These are phyloP conservation scores for Pterulicium gracile DNA, from an alignment of 1,284 basidiomycete species.

Conservation along the genomic window DNA sequence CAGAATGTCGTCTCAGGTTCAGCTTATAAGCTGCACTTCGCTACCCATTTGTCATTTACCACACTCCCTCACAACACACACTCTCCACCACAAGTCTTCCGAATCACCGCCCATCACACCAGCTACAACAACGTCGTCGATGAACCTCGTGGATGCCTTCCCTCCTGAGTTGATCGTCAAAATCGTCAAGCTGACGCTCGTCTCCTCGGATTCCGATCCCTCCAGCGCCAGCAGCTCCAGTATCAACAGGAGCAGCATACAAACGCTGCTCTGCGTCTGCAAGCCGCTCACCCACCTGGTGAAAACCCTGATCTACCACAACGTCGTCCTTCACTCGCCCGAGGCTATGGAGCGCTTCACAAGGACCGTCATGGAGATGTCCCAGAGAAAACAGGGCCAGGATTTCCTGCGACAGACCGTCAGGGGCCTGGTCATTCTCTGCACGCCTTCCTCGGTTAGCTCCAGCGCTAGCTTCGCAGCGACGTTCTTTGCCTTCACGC, in stretches of 20 bases:
- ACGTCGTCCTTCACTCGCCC: not conserved
- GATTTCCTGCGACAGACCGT: not conserved
- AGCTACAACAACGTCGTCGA: slow-evolving; percentile 10
- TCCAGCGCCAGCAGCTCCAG: slow-evolving; percentile 19
- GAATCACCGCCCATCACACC: slow-evolving; percentile 3
- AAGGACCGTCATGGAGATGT: not conserved
- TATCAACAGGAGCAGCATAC: slow-evolving; percentile 18
- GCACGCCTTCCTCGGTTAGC: not conserved
- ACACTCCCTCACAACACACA: slow-evolving; percentile 1
- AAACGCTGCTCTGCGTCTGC: slow-evolving; percentile 21
- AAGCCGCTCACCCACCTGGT: slow-evolving; percentile 7
- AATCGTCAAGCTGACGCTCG: slow-evolving; percentile 23
- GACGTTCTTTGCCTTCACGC: too few relatives aligned
- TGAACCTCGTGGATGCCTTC: slow-evolving; percentile 13
- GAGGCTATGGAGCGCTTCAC: not conserved
- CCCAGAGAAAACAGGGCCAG: not conserved
- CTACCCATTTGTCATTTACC: not conserved
- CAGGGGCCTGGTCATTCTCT: not conserved
- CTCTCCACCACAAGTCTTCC: slow-evolving; percentile 7
- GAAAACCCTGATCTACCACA: slow-evolving; percentile 10
- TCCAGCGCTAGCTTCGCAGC: too few relatives aligned
- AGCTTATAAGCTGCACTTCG: too few relatives aligned
- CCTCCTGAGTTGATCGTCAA: slow-evolving; percentile 20
- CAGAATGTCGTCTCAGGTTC: too few relatives aligned
- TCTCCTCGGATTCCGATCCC: slow-evolving; percentile 14